These are phyloP conservation scores for Hygrophorus pudorinus DNA, from an alignment of 768 basidiomycete genomes.

Conservation along the genomic window DNA sequence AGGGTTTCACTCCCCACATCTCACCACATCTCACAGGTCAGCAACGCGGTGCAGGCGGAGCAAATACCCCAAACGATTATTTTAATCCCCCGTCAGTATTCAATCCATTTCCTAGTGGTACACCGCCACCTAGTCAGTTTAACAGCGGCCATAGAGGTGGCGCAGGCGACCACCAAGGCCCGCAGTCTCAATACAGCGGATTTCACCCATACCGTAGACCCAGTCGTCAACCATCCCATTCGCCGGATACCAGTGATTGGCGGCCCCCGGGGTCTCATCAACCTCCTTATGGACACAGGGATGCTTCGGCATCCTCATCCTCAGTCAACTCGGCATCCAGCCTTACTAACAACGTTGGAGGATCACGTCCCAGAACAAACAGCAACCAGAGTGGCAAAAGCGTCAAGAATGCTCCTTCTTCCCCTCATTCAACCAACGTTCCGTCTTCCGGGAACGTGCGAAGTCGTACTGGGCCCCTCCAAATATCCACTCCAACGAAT, in stretches of 20 bases:
- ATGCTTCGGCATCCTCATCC: conserved; percentile 70
- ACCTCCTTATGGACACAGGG: conserved; percentile 71
- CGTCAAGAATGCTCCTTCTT: conserved; percentile 22
- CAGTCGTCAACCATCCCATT: conserved; percentile 32
- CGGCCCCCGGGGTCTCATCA: conserved; percentile 42
- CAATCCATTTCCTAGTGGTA: conserved; percentile 60
- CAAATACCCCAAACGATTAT: conserved; percentile 35
- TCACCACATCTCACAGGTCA: conserved; percentile 35
- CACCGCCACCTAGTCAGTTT: conserved; percentile 50
- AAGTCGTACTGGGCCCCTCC: conserved; percentile 25
- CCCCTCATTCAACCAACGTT: not conserved
- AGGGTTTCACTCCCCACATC: conserved; percentile 34
- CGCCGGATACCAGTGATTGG: conserved; percentile 36
- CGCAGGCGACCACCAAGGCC: conserved; percentile 6
- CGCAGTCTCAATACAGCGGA: conserved; percentile 35
- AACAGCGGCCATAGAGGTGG: conserved; percentile 29
- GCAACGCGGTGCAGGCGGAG: conserved; percentile 14
- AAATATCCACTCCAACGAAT: conserved; percentile 11
- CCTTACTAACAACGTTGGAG: conserved; percentile 12
- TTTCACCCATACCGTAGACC: conserved; percentile 82
- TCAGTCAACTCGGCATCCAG: conserved; percentile 63
- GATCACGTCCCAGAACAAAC: conserved; percentile 51
- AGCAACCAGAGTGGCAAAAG: conserved; percentile 57
- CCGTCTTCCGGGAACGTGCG: conserved; percentile 21
- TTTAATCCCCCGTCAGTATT: conserved; percentile 41